These are phyloP conservation scores for Starmerella sirachaensis DNA, from an alignment of 805 yeast genomes.

Conservation along the genomic window DNA sequence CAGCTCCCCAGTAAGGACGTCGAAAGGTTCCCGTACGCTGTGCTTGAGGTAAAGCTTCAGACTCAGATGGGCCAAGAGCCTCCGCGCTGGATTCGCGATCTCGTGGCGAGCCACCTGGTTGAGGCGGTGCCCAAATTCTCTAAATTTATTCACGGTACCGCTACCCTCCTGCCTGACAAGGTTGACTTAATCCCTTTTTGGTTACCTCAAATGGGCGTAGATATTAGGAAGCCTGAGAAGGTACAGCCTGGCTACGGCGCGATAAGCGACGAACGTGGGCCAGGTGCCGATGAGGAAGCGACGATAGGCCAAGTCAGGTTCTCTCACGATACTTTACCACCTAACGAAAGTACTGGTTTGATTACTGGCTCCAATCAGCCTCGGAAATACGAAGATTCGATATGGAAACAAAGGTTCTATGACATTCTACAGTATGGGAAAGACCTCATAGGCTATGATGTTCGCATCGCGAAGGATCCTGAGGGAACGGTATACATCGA, in stretches of 20 bases:
- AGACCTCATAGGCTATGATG: constrained; percentile 20
- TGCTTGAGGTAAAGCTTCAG: constrained; percentile 90
- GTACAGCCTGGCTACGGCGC: constrained; percentile 8
- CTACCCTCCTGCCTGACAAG: constrained; percentile 75
- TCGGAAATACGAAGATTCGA: constrained; percentile 7
- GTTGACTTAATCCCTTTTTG: constrained; percentile 87
- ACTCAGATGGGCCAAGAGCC: constrained; percentile 99
- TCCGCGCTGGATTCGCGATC: constrained; percentile 91
- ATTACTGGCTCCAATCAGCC: constrained; percentile 9
- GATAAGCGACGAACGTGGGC: constrained; percentile 4
- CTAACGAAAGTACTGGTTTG: constrained; percentile 20
- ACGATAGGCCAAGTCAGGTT: constrained; percentile 15
- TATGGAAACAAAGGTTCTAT: not conserved
- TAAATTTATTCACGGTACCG: constrained; percentile 93
- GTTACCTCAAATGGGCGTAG: constrained; percentile 94
- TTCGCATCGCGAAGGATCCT: constrained; percentile 40
- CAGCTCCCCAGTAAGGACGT: constrained; percentile 77
- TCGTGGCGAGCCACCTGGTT: constrained; percentile 82
- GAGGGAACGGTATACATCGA: constrained; percentile 50
- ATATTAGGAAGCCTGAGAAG: constrained; percentile 73
- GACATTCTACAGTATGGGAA: not conserved
- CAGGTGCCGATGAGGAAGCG: constrained; percentile 12
- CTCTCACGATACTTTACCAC: constrained; percentile 6
- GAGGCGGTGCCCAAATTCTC: constrained; percentile 98
- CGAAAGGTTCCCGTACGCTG: constrained; percentile 94